Conservation (phyloP, 208 protist genomes). For the Leishmania arabica region DNA sequence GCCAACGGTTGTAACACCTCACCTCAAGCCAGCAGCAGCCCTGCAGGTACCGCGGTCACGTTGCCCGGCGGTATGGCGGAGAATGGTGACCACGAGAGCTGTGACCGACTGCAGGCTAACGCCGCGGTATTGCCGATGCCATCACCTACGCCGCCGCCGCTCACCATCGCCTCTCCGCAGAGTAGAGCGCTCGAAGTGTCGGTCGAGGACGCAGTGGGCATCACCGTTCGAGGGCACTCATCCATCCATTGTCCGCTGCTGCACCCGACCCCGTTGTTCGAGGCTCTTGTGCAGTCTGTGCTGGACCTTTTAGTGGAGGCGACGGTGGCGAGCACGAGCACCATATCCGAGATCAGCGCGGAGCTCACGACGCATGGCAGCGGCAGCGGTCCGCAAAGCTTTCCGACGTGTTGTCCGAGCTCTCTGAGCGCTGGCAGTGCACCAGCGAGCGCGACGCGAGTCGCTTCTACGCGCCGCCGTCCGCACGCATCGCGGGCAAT, state of each 20-base stretch:
- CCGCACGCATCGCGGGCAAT: slow-evolving; percentile 37
- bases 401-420: neutral
- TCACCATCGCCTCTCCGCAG: neutral
- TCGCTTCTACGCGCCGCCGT: slow-evolving; percentile 10
- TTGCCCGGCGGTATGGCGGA: neutral
- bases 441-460: neutral
- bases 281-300: slow-evolving; percentile 65
- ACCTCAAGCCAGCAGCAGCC: neutral
- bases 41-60: neutral
- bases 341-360: slow-evolving; percentile 37
- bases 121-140: neutral
- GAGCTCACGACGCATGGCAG: slow-evolving; percentile 20
- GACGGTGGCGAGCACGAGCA: slow-evolving; percentile 45
- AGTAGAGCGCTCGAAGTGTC: slow-evolving; percentile 39
- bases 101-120: neutral
- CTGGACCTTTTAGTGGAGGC: slow-evolving; percentile 61
- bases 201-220: slow-evolving; percentile 55
- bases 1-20: neutral
- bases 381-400: neutral
- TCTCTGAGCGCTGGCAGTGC: neutral
- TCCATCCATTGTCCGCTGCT: slow-evolving; percentile 67
- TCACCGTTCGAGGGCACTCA: slow-evolving; percentile 63
- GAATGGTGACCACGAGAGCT: neutral
- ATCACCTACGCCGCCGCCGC: neutral
- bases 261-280: slow-evolving; percentile 45